Evolutionary conservation across 768 basidiomycete genomes (phyloP), one percentile per base, ranked within the genome.

Genomic region (Leccinum rimulosum): DNA sequence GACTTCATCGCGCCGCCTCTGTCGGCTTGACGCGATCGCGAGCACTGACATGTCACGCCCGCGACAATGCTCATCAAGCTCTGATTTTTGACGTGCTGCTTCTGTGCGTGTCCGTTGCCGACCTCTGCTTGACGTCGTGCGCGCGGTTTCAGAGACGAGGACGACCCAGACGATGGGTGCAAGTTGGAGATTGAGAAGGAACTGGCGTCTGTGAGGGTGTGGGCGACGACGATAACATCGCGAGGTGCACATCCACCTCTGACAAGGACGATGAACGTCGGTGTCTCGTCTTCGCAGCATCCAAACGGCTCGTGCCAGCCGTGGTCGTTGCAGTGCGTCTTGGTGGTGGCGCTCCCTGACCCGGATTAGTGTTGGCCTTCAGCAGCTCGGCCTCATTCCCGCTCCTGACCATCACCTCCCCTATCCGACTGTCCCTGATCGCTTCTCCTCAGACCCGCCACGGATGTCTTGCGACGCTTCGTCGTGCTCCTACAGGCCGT

Each of bases 61-160:
- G 35, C 35, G 14, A 35, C 35, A 35, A 35, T 35, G 64, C 82
- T 84, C 86, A 89, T 85, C 67, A 89, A 70, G 45, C 81, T 86
- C 45, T 65, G 65, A 15, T 60, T 68, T 11, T 54, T 62, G 1
- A 9, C 48, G 14, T 52, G 53, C 36, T 51, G 22, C 11, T 22
- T 19, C 7, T 59, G 57, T 4, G 56, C 33, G 9, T 49, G 66
- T 4, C 71, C 65, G 3, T 71, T 71, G 14, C 30, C 15, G 10
- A 51, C 17, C 0, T 51, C 47, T 48, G 54, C 55, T 31, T 64
- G 5, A 48, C n/a, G 7, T 25, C 8, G 33, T 12, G 33, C 33
- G 33, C 12, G 12, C 5, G 50, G 58, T 33, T 62, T 69, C 3
- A 59, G 48, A 22, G 25, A 19, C 33, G 12, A 35, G 2, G 33